phyloP scores from a whole-genome alignment of 148 eudicot genomes.

The Camellia lanceoleosa region DNA sequence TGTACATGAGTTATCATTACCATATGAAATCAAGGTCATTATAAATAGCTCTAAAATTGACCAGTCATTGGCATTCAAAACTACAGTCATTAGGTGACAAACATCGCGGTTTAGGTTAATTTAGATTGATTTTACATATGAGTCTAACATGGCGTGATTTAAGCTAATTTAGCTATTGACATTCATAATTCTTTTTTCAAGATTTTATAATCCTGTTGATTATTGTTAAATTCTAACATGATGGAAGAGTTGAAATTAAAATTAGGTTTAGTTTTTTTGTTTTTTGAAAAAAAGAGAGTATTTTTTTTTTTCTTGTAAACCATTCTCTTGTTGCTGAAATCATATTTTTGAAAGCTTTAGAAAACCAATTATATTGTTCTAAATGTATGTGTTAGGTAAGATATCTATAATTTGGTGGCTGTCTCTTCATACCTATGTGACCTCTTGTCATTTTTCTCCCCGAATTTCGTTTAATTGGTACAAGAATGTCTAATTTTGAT shows the following conservation, averaged over 20 bases:
- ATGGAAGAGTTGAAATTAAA: background rate
- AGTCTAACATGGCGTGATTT: too few species aligned
- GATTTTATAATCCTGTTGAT: constrained; percentile 5
- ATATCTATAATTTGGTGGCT: constrained; percentile 20
- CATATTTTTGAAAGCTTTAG: background rate
- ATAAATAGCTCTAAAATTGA: background rate
- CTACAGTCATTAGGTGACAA: background rate
- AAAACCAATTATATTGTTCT: background rate
- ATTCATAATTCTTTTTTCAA: background rate
- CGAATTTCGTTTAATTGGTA: background rate
- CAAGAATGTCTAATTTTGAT: background rate
- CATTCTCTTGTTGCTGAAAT: too few species aligned
- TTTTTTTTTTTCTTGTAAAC: too few species aligned
- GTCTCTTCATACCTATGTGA: constrained; percentile 11
- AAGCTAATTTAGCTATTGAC: too few species aligned
- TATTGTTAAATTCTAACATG: background rate
- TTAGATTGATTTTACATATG: background rate
- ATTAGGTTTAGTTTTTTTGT: too few species aligned
- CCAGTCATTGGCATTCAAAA: background rate
- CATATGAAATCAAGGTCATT: background rate
- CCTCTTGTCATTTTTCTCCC: background rate
- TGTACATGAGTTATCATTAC: too few species aligned
- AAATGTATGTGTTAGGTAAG: background rate
- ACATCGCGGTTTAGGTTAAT: background rate
- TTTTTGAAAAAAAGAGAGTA: too few species aligned